Evolutionary conservation across 1,139 yeast species (phyloP), one percentile per base, ranked within the genome.

Genomic region (Debaryomyces robertsiae): DNA sequence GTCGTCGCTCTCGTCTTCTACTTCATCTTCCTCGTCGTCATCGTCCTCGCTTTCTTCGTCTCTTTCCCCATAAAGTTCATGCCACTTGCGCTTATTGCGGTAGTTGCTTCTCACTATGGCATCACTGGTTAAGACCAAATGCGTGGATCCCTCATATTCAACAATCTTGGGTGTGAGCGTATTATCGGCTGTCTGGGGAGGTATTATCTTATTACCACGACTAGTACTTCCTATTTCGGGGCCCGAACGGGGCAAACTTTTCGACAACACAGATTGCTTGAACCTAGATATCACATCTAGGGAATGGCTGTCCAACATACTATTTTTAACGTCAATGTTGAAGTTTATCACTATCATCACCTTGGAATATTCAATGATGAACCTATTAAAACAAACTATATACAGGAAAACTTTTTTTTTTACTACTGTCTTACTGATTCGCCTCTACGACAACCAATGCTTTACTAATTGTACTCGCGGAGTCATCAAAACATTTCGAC

Each of bases 141-240:
- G 70, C 44, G 61, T 59, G n/a, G 49, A 52, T n/a, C 75, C 75
- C 39, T 66, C 63, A 48, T 69, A 69, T 41, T 71, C 76, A 24
- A 72, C 75, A 15, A 69, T 60, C 47, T 67, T 68, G 13, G 71
- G 54, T 22, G 53, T 52, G 19, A 70, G 57, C 9, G 57, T 37
- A 38, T 60, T 58, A 22, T 60, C 47, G 15, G 57, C 44, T 13
- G 54, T 42, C 4, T 54, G 46, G 34, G 53, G 41, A 1, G 43
- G 48, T 10, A 50, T 48, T 28, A 68, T 50, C 46, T 71, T 71
- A 40, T 55, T 55, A 7, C 76, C 77, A 39, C 77, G 53, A 52
- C 69, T 73, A 29, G 62, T 52, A 24, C 46, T 49, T 24, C 61
- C 49, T n/a, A 57, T 50, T 30, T 32, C 46, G 36, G 18, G 42